These are phyloP conservation scores for Alternaria longipes DNA, from an alignment of 2,329 filamentous ascomycete species.

Conservation along the genomic window DNA sequence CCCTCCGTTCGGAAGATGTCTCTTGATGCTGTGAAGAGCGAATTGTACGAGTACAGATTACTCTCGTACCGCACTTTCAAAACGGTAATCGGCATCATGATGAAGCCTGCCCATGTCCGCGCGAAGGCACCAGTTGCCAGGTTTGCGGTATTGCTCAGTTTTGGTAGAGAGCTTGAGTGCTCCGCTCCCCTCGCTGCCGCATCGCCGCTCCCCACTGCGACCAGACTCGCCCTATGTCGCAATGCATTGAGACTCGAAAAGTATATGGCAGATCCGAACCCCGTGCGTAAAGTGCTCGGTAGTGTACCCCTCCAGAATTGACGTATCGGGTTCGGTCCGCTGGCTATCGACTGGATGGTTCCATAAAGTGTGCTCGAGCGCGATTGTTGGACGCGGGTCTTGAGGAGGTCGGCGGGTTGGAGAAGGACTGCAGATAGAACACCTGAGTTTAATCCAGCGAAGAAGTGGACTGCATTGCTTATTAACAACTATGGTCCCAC, in stretches of 20 bases:
- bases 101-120: constrained; percentile 83
- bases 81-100: constrained; percentile 95
- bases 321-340: constrained; percentile 71
- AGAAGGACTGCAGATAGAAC: constrained; percentile 87
- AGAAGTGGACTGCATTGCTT: constrained; percentile 71
- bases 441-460: constrained; percentile 87
- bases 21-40: constrained; percentile 73
- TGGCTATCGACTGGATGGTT: constrained; percentile 75
- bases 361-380: constrained; percentile 71
- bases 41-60: constrained; percentile 82
- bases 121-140: constrained; percentile 84
- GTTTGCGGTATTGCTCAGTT: constrained; percentile 84
- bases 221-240: constrained; percentile 68
- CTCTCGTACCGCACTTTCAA: constrained; percentile 97
- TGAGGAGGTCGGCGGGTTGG: constrained; percentile 94
- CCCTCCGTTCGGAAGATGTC: constrained; percentile 81
- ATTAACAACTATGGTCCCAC: not conserved
- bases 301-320: constrained; percentile 92
- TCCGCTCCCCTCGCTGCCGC: constrained; percentile 23
- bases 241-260: constrained; percentile 88
- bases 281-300: constrained; percentile 91
- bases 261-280: constrained; percentile 91
- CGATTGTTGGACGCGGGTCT: constrained; percentile 94
- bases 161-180: constrained; percentile 77
- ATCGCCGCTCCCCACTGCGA: constrained; percentile 29